Evolutionary conservation across 2,329 filamentous ascomycete genomes (phyloP).

Genomic region (Orbilia brochopaga): DNA sequence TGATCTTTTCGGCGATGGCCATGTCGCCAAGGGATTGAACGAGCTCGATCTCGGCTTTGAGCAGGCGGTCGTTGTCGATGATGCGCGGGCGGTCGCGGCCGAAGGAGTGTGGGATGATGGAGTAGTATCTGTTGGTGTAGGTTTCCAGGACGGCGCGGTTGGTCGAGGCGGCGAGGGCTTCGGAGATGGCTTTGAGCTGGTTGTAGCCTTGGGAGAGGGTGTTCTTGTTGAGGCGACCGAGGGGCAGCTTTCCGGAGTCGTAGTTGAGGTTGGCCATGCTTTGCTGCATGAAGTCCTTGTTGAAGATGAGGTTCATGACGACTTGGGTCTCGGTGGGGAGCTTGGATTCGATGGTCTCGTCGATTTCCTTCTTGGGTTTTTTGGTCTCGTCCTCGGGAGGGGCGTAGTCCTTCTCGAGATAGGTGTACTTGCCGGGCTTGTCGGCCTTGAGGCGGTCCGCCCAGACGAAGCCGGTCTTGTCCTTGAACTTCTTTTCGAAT

Average conservation of each 20-base stretch:
- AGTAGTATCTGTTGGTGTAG: slow-evolving; percentile 80
- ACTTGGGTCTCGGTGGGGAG: slow-evolving; percentile 68
- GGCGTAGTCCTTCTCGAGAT: slow-evolving; percentile 78
- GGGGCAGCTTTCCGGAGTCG: slow-evolving; percentile 75
- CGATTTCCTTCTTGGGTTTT: slow-evolving; percentile 58
- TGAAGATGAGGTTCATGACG: slow-evolving; percentile 79
- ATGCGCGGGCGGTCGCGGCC: slow-evolving; percentile 75
- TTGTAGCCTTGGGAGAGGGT: slow-evolving; percentile 79
- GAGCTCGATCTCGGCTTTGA: slow-evolving; percentile 79
- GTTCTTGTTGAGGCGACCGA: slow-evolving; percentile 81
- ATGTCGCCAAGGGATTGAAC: slow-evolving; percentile 83
- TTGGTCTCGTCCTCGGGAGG: slow-evolving; percentile 64
- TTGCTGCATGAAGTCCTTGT: slow-evolving; percentile 69
- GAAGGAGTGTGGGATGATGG: slow-evolving; percentile 80
- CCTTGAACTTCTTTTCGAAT: slow-evolving; percentile 69
- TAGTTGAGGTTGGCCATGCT: slow-evolving; percentile 72
- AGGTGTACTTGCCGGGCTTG: slow-evolving; percentile 73
- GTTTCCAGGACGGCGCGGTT: slow-evolving; percentile 63
- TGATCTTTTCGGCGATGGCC: slow-evolving; percentile 76
- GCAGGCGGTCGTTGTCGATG: slow-evolving; percentile 64
- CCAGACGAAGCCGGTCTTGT: slow-evolving; percentile 68
- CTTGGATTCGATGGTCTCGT: slow-evolving; percentile 63
- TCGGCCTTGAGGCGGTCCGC: slow-evolving; percentile 64
- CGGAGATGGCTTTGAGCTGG: slow-evolving; percentile 75
- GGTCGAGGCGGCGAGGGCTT: slow-evolving; percentile 65